These are phyloP conservation scores for Enterocytospora artemiae DNA, from an alignment of 371 early-diverging fungal species.

Conservation along the genomic window DNA sequence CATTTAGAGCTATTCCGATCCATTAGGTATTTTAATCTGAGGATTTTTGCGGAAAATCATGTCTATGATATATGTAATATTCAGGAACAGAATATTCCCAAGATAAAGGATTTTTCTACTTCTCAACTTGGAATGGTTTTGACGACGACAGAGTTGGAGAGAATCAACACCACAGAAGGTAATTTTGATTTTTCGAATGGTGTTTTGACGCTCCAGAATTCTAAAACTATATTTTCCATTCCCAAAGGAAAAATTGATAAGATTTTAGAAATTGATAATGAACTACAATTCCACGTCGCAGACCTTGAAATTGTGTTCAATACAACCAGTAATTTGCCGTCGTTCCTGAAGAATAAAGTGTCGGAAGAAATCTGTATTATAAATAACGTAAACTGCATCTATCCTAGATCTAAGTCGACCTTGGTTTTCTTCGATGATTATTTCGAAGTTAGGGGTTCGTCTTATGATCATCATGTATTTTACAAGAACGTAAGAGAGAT, in stretches of 20 bases:
- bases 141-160: slow-evolving; percentile 48
- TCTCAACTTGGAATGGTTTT: slow-evolving; percentile 45
- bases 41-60: slow-evolving; percentile 31
- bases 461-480: slow-evolving; percentile 56
- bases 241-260: slow-evolving; percentile 50
- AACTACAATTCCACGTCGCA: slow-evolving; percentile 41
- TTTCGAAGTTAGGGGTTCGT: slow-evolving; percentile 52
- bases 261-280: slow-evolving; percentile 52
- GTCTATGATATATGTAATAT: slow-evolving; percentile 45
- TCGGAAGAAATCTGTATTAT: slow-evolving; percentile 48
- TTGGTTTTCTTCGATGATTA: slow-evolving; percentile 46
- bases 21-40: slow-evolving; percentile 30
- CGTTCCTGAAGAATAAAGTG: slow-evolving; percentile 14
- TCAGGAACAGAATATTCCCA: slow-evolving; percentile 29
- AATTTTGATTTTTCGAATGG: slow-evolving; percentile 40
- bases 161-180: slow-evolving; percentile 34
- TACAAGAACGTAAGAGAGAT: slow-evolving; percentile 44
- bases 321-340: slow-evolving; percentile 37
- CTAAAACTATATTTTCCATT: slow-evolving; percentile 54
- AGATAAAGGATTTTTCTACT: slow-evolving; percentile 40
- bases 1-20: slow-evolving; percentile 53
- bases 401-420: slow-evolving; percentile 56
- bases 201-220: slow-evolving; percentile 42
- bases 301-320: slow-evolving; percentile 40
- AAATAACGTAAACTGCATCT: slow-evolving; percentile 37